Conservation (phyloP, 345 rosid genomes). For the Sisymbrium altissimum region DNA sequence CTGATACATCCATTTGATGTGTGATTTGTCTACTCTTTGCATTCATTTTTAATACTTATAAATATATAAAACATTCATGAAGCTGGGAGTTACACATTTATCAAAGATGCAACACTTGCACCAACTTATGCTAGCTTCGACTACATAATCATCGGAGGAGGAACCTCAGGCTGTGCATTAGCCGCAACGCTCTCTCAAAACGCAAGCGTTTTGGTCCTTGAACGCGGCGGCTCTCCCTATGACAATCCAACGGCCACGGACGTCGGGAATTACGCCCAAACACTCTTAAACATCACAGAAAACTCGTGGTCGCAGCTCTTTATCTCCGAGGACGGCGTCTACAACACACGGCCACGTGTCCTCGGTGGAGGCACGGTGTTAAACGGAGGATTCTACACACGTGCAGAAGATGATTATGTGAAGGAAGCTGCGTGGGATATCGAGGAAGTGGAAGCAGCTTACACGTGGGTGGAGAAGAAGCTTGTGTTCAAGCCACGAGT, state of each 20-base stretch:
- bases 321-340: constrained; percentile 60
- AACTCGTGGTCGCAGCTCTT: constrained; percentile 51
- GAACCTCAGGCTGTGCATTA: no score
- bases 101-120: constrained; percentile 47
- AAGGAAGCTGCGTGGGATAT: constrained; percentile 40
- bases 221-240: no score
- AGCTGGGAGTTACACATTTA: background rate
- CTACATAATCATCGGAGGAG: no score
- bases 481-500: constrained; percentile 45
- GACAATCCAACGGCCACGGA: no score
- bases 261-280: constrained; percentile 17
- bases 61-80: background rate
- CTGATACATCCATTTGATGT: background rate
- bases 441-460: constrained; percentile 41
- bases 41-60: background rate
- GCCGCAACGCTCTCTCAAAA: no score
- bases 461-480: constrained; percentile 65
- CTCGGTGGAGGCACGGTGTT: constrained; percentile 66
- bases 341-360: constrained; percentile 58
- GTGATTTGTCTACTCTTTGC: background rate
- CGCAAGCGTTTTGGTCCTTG: no score
- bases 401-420: constrained; percentile 36
- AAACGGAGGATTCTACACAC: constrained; percentile 60
- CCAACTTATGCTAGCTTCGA: no score
- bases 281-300: constrained; percentile 33